A percentile compares a stretch with the other conserved stretches of the same genome.
phyloP scores from a whole-genome alignment of 371 early-diverging fungal genomes.

The Blastocladiella emersonii region DNA sequence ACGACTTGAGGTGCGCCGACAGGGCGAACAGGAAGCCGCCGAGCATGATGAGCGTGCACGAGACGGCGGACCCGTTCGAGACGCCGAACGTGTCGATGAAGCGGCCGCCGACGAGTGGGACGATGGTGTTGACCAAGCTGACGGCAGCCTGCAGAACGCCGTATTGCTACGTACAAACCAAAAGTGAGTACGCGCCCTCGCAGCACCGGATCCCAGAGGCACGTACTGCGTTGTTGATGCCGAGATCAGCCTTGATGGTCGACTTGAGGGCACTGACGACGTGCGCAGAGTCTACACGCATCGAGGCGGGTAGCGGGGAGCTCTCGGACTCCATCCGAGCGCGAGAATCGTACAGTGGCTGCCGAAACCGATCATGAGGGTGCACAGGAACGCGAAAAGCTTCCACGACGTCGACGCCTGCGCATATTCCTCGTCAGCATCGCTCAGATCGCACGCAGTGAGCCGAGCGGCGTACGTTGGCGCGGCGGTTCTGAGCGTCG shows the following conservation, averaged over 20 bases:
- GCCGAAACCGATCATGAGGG: conserved; percentile 1
- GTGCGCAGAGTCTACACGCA: neutral
- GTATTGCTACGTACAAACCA: conserved; percentile 25
- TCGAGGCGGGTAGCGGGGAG: too few relatives aligned
- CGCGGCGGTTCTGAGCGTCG: neutral
- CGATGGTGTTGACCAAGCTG: conserved; percentile 49
- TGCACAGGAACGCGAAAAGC: neutral
- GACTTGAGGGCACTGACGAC: conserved; percentile 1
- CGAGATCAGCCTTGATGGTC: neutral
- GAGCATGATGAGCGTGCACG: conserved; percentile 40
- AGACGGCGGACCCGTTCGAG: conserved; percentile 42
- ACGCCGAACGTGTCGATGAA: conserved; percentile 59
- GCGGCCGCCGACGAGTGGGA: conserved; percentile 54
- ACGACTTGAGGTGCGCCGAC: conserved; percentile 35
- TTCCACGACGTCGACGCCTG: neutral
- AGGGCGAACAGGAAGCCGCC: conserved; percentile 46
- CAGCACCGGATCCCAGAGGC: neutral
- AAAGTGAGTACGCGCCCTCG: too few relatives aligned
- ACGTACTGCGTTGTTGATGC: conserved; percentile 3
- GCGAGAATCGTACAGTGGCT: neutral
- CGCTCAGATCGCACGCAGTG: too few relatives aligned
- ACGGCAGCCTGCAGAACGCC: conserved; percentile 55
- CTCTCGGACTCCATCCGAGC: too few relatives aligned
- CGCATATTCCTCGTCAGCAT: neutral
- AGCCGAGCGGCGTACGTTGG: neutral